A percentile compares a stretch with the other conserved stretches of the same genome.
These are phyloP conservation scores for Syncephalastrum racemosum DNA, from an alignment of 371 early-diverging fungal genomes.

Conservation along the genomic window DNA sequence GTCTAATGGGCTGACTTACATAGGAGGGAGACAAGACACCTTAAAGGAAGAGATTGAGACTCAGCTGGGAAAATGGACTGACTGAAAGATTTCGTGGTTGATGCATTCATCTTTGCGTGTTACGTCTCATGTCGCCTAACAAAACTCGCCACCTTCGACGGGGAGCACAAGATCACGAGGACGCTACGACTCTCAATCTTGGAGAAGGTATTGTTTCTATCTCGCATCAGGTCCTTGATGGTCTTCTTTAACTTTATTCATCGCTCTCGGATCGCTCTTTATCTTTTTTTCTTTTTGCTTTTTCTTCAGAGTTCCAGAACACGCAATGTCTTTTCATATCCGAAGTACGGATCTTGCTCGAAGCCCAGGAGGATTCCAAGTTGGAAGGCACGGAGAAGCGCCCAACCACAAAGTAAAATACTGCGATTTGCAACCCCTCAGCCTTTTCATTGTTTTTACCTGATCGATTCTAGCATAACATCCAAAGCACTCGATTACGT, in stretches of 20 bases:
- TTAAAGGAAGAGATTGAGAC: too few relatives aligned
- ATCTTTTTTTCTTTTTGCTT: background rate
- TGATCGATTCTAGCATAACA: conserved; percentile 53
- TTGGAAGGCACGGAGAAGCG: conserved; percentile 31
- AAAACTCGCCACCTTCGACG: conserved; percentile 48
- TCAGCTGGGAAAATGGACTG: too few relatives aligned
- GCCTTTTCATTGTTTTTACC: background rate
- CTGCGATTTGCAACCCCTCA: background rate
- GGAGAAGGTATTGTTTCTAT: conserved; percentile 65
- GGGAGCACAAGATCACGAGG: conserved; percentile 66
- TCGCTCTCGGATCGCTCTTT: background rate
- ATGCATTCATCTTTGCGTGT: too few relatives aligned
- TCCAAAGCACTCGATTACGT: conserved; percentile 82
- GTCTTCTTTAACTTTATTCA: background rate
- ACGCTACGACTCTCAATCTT: conserved; percentile 70
- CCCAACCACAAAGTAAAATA: conserved; percentile 40
- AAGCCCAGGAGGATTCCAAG: conserved; percentile 60
- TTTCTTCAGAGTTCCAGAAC: conserved; percentile 66
- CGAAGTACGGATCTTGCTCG: conserved; percentile 80
- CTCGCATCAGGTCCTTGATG: background rate
- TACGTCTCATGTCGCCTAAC: too few relatives aligned
- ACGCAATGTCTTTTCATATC: conserved; percentile 86
- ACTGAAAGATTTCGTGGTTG: too few relatives aligned
- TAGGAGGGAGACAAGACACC: too few relatives aligned
- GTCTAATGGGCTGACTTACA: too few relatives aligned